phyloP scores from a whole-genome alignment of 108 stramenopile species.

The Cyclotella distinguenda region DNA sequence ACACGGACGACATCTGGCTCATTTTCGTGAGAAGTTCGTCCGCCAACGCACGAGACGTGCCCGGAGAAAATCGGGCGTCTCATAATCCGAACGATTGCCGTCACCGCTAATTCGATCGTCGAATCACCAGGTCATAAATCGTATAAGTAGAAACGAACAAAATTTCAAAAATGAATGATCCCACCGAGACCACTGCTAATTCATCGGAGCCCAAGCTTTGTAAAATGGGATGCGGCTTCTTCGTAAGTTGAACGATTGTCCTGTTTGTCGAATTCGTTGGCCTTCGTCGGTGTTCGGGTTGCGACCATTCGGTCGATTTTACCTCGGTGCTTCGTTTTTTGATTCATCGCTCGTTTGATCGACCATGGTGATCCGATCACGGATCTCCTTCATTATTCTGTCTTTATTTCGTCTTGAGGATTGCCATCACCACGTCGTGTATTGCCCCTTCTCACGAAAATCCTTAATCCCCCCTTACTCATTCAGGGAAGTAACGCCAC shows the following conservation, averaged over 20 bases:
- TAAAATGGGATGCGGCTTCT: conserved; percentile 89
- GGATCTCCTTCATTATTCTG: not conserved
- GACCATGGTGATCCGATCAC: no score
- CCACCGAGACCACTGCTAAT: conserved; percentile 70
- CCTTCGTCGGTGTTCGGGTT: conserved; percentile 8
- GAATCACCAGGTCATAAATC: no score
- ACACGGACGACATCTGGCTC: no score
- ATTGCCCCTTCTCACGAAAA: conserved; percentile 12
- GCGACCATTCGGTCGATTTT: not conserved
- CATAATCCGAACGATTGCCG: no score
- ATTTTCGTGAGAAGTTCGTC: no score
- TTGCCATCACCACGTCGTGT: not conserved
- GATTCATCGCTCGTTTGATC: not conserved
- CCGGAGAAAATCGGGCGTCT: no score
- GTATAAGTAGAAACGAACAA: not conserved
- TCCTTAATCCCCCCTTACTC: not conserved
- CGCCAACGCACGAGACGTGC: no score
- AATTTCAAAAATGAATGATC: conserved; percentile 71
- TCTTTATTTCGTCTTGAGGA: conserved; percentile 5
- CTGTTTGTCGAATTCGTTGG: not conserved
- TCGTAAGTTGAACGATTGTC: conserved; percentile 55
- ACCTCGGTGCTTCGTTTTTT: not conserved
- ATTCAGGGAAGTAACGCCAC: conserved; percentile 82
- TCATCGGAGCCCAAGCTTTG: conserved; percentile 71
- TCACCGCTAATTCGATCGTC: no score